Percentiles rank a stretch among this genome's conserved stretches.
Conservation (phyloP, 805 yeast genomes). For the Spathaspora gorwiae region DNA sequence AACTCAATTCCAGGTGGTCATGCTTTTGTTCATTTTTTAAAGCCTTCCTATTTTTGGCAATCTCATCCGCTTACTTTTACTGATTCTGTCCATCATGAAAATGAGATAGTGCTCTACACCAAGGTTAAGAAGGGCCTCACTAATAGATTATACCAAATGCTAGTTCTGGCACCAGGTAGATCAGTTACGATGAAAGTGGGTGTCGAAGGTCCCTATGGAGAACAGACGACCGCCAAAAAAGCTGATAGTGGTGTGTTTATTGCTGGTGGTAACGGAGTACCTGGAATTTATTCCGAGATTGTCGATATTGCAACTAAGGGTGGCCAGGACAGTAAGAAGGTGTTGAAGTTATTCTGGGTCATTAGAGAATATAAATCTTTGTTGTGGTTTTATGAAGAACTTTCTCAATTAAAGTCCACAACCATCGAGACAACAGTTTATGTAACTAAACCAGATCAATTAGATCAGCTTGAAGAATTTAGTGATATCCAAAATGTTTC, state of each 20-base stretch:
- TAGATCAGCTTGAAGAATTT: neutral
- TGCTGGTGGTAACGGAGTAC: constrained; percentile 75
- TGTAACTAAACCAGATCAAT: constrained; percentile 12
- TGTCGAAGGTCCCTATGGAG: constrained; percentile 72
- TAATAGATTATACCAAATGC: constrained; percentile 22
- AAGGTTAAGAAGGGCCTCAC: constrained; percentile 37
- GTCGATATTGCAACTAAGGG: constrained; percentile 21
- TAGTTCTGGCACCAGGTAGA: constrained; percentile 24
- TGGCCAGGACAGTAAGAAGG: constrained; percentile 12
- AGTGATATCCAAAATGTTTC: neutral
- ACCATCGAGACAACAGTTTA: constrained; percentile 23
- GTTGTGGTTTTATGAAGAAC: constrained; percentile 44
- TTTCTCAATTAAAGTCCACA: constrained; percentile 16
- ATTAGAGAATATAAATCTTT: constrained; percentile 49
- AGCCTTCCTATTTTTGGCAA: constrained; percentile 36
- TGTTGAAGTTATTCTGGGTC: constrained; percentile 56
- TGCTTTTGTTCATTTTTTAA: constrained; percentile 34
- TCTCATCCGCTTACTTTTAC: constrained; percentile 40
- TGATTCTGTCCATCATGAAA: constrained; percentile 17
- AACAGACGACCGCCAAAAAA: constrained; percentile 42
- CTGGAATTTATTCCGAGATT: constrained; percentile 48
- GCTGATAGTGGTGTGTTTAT: constrained; percentile 54
- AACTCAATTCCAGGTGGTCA: constrained; percentile 37
- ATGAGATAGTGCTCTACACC: constrained; percentile 25
- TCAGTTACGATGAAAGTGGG: constrained; percentile 24